Conservation (phyloP, 2,329 filamentous ascomycete genomes). For the Coleophoma cylindrospora region DNA sequence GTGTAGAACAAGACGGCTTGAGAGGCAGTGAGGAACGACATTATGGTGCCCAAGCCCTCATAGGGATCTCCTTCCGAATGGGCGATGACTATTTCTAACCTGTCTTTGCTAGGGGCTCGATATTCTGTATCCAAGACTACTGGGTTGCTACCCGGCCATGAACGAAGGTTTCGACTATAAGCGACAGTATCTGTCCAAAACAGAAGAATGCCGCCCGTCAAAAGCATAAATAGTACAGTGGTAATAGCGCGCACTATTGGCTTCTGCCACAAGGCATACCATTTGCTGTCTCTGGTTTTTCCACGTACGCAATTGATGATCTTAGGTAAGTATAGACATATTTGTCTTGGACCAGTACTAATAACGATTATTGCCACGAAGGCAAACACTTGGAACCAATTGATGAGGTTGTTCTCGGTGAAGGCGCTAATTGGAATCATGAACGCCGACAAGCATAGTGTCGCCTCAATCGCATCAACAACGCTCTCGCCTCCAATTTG, state of each 20-base stretch:
- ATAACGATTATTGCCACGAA: constrained; percentile 19
- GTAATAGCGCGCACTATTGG: constrained; percentile 12
- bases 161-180: constrained; percentile 11
- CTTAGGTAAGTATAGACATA: constrained; percentile 19
- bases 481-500: constrained; percentile 15
- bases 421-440: constrained; percentile 13
- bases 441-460: constrained; percentile 18
- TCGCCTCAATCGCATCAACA: constrained; percentile 14
- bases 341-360: constrained; percentile 19
- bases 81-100: constrained; percentile 21
- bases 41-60: constrained; percentile 11
- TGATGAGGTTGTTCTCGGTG: constrained; percentile 16
- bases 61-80: constrained; percentile 18
- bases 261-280: constrained; percentile 16
- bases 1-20: constrained; percentile 6
- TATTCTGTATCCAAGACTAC: constrained; percentile 17
- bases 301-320: constrained; percentile 15
- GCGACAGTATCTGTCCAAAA: constrained; percentile 20
- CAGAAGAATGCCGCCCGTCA: constrained; percentile 13
- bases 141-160: constrained; percentile 11
- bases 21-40: constrained; percentile 11
- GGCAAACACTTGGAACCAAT: constrained; percentile 18
- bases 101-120: constrained; percentile 13
- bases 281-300: constrained; percentile 5
- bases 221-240: constrained; percentile 13